Evolutionary conservation across 148 eudicot species (phyloP).

Genomic region (Polygonum maritimum): DNA sequence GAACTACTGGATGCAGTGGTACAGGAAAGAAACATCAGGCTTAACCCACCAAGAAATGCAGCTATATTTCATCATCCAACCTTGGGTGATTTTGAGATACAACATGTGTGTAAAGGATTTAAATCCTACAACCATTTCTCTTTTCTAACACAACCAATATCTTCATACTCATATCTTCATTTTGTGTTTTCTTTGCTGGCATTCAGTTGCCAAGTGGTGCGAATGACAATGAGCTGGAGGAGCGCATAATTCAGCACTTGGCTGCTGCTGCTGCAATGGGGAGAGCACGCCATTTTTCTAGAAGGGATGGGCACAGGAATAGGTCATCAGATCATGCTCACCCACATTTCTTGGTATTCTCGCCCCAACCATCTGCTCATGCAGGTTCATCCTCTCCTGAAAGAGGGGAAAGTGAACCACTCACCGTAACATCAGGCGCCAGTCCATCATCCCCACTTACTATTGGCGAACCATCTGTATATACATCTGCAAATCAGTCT

Average conservation of each 20-base stretch:
- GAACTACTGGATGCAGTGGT: slow-evolving; percentile 84
- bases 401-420: slow-evolving; percentile 33
- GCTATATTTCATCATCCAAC: slow-evolving; percentile 89
- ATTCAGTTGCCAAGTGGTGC: slow-evolving; percentile 62
- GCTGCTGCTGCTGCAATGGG: slow-evolving; percentile 99
- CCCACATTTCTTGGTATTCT: slow-evolving; percentile 68
- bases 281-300: slow-evolving; percentile 66
- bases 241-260: slow-evolving; percentile 90
- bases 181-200: neutral
- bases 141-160: neutral
- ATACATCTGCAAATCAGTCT: slow-evolving; percentile 30
- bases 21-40: slow-evolving; percentile 60
- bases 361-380: slow-evolving; percentile 47
- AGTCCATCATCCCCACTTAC: slow-evolving; percentile 30
- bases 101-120: slow-evolving; percentile 43
- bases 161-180: neutral
- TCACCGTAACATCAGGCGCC: slow-evolving; percentile 28
- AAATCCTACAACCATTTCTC: neutral
- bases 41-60: slow-evolving; percentile 60
- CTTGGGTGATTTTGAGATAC: slow-evolving; percentile 78
- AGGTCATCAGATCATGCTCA: slow-evolving; percentile 79
- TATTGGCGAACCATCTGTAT: slow-evolving; percentile 42
- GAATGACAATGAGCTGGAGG: slow-evolving; percentile 89
- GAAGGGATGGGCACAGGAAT: slow-evolving; percentile 77
- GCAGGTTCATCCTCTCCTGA: slow-evolving; percentile 29